These are phyloP conservation scores for Arbutus unedo DNA, from an alignment of 148 eudicot genomes.

Conservation along the genomic window DNA sequence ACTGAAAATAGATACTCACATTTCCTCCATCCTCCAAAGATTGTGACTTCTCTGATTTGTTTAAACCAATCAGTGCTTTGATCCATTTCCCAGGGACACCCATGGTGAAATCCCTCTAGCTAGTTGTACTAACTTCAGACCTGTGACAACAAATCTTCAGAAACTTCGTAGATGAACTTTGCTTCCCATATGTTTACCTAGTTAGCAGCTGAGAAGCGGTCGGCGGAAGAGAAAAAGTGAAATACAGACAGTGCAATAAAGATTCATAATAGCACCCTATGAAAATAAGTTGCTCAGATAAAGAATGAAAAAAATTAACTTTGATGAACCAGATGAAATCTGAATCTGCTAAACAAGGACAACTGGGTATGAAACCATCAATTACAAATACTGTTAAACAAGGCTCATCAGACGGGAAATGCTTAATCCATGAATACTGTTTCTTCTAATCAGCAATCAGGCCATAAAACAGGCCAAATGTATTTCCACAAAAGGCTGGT, in stretches of 20 bases:
- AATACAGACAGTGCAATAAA: not conserved
- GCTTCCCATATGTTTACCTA: slow-evolving; percentile 5
- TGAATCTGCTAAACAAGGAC: not conserved
- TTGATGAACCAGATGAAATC: not conserved
- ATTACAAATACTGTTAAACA: too few relatives aligned
- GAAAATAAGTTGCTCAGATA: not conserved
- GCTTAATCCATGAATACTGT: not conserved
- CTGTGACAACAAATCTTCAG: slow-evolving; percentile 17
- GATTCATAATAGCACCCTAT: not conserved
- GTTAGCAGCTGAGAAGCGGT: not conserved
- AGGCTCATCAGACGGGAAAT: not conserved
- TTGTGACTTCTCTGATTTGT: slow-evolving; percentile 63
- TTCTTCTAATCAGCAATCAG: not conserved
- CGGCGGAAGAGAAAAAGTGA: not conserved
- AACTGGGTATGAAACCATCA: not conserved
- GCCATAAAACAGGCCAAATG: not conserved
- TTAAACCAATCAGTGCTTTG: slow-evolving; percentile 72
- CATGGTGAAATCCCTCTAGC: slow-evolving; percentile 35
- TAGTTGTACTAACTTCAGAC: slow-evolving; percentile 16
- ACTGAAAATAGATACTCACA: slow-evolving; percentile 20
- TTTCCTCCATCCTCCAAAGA: slow-evolving; percentile 52
- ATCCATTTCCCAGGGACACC: slow-evolving; percentile 89
- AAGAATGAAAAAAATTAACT: not conserved
- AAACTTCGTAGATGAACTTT: not conserved
- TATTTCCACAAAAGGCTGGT: not conserved